Evolutionary conservation across 345 rosid species (phyloP), one percentile per base, ranked within the genome.

Genomic region (Salix caprea): DNA sequence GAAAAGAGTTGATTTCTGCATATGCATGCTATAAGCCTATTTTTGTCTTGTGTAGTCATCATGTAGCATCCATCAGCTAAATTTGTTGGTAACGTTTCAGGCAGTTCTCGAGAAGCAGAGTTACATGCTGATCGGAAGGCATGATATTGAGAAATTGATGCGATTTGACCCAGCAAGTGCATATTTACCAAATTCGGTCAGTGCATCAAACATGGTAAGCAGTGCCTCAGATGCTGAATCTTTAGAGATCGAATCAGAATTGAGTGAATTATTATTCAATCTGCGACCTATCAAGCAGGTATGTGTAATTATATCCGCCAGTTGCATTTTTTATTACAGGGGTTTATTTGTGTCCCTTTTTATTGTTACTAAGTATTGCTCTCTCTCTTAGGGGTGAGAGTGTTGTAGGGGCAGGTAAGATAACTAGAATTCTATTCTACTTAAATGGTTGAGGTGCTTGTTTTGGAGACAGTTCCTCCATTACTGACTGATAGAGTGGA

Each of bases 81-180:
- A 74, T 74, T 84, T 78, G 73, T 70, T 84, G 70, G 71, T 60
- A 28, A 75, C 81, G 76, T 83, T 80, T 78, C 92, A 96, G 99
- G 98, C 99, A 73, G 98, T 96, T 85, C 93, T 96, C 74, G 98
- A 96, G 87, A 96, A 94, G 87, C 97, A 88, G 80, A 96, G 98
- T 85, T 94, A 94, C 85, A 93, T 89, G 98, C 89, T 96, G 78
- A 94, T 96, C 75, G 99, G 97, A 80, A 88, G 99, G 87, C 93
- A 96, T 82, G 99, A 96, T 79, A 87, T 94, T 85, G 99, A 96
- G 84, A 96, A 85, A 86, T 84, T 96, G 90, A 92, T 96, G 97
- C 95, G 92, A 69, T 86, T 82, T 79, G 97, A 93, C 78, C 90
- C 90, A 1, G 90, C 94, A 21, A 92, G 97, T 82, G 85, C 87